Base-by-base conservation (phyloP, 805 yeast species). In the Candida cerambycidarum region DNA sequence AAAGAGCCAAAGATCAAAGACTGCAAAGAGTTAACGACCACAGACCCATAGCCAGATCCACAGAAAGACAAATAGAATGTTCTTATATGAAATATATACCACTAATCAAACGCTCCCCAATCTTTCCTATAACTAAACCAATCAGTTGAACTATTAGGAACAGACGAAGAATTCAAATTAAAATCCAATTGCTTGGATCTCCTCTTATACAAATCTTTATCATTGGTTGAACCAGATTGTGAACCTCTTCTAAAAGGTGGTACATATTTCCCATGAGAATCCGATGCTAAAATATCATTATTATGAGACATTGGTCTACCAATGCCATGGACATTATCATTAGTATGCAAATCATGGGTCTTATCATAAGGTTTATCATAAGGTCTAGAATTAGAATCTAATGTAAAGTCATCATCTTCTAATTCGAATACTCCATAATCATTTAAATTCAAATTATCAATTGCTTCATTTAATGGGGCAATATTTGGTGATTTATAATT, bases 211-310 rank as follows among this genome's bases (percentile, higher is more conserved):
- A 16, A 21, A 24, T 31, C 31, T 24, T 41, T 36, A 27, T 32
- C 34, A 37, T 34, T n/a, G n/a, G n/a, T n/a, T n/a, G n/a, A 39
- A 9, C 38, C 47, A 13, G 32, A 23, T 15, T 61, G 66, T 4
- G 82, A 75, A 0, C 78, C 75, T 57, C 89, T 71, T 50, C 83
- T 65, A 53, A 77, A 82, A n/a, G 89, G 89, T 15, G 90, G 90
- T 30, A 84, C 67, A 52, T 84, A 83, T 56, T 79, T 82, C 3
- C 85, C 85, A 29, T 70, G 62, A 23, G 55, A 35, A 27, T 46
- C 44, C 2, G 53, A 39, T 17, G 51, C 38, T 30, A 49, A 40
- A 27, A 41, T 39, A 21, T 48, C 52, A 30, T 37, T 33, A 30
- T 50, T 44, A 16, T 39, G 29, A 14, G 53, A 46, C 21, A 38